Evolutionary conservation across 495 filamentous ascomycete species (phyloP).

Genomic region (Extremus antarcticus): DNA sequence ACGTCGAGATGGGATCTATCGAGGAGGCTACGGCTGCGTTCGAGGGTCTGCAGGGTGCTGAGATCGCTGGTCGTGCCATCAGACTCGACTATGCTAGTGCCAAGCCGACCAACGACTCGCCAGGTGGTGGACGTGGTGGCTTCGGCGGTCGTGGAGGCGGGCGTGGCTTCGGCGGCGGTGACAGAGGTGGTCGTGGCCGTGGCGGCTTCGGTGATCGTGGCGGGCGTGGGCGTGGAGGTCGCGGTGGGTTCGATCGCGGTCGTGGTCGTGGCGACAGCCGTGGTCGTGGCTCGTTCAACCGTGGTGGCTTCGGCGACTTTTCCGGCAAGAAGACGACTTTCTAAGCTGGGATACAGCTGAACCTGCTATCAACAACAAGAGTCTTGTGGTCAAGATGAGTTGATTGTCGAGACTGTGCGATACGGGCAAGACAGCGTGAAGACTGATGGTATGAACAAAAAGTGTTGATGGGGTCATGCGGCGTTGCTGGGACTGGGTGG

Average conservation of each 20-base stretch:
- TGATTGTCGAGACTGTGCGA: no score
- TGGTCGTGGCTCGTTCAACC: conserved; percentile 34
- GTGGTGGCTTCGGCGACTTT: conserved; percentile 73
- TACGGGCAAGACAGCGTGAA: no score
- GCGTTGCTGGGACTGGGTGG: neutral
- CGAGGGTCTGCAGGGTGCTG: conserved; percentile 51
- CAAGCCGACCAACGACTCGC: conserved; percentile 51
- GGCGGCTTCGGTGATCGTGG: conserved; percentile 40
- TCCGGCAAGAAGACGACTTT: conserved; percentile 89
- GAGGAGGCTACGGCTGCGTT: conserved; percentile 78
- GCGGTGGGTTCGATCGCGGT: conserved; percentile 33
- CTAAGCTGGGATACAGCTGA: conserved; percentile 32
- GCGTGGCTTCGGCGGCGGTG: conserved; percentile 41
- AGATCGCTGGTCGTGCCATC: conserved; percentile 67
- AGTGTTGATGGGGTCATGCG: neutral
- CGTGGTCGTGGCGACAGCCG: conserved; percentile 31
- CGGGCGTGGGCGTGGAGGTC: conserved; percentile 33
- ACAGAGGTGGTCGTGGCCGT: conserved; percentile 35
- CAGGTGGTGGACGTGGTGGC: conserved; percentile 35
- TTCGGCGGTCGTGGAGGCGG: conserved; percentile 39
- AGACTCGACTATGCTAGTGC: conserved; percentile 85
- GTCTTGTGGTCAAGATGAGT: no score
- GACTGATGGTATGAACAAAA: neutral
- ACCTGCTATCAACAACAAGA: no score
- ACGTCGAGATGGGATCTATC: conserved; percentile 71